These are phyloP conservation scores for Glomus cerebriforme DNA, from an alignment of 192 early-diverging fungal species.

Conservation along the genomic window DNA sequence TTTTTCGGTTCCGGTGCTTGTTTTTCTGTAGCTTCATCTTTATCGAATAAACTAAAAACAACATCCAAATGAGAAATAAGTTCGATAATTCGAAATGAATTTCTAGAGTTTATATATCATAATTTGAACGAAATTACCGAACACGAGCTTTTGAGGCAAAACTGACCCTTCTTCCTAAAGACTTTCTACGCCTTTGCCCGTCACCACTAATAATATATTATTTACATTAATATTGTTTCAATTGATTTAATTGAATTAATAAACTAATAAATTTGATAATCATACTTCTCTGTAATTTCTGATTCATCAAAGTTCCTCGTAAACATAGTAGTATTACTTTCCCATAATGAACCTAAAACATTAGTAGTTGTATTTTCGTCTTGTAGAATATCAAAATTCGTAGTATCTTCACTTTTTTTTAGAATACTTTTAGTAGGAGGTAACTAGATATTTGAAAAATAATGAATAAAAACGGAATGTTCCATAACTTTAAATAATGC, in stretches of 20 bases:
- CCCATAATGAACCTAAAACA: neutral
- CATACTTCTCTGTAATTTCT: neutral
- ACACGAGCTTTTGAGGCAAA: slow-evolving; percentile 7
- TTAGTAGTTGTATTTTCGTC: slow-evolving; percentile 2
- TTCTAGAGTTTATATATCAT: neutral
- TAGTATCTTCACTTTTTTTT: slow-evolving; percentile 20
- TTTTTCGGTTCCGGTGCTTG: neutral
- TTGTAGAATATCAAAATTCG: slow-evolving; percentile 14
- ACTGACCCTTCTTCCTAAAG: neutral
- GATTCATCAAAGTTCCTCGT: neutral
- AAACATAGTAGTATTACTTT: neutral
- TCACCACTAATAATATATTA: neutral
- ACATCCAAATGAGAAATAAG: neutral
- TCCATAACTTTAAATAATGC: neutral
- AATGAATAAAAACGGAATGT: too few relatives aligned
- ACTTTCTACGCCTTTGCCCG: slow-evolving; percentile 9
- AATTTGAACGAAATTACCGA: neutral
- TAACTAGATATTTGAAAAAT: neutral
- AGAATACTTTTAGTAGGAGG: slow-evolving; percentile 2
- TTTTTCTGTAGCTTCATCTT: neutral
- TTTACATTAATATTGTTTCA: neutral
- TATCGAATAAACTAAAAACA: neutral
- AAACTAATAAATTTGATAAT: too few relatives aligned
- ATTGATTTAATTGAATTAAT: neutral
- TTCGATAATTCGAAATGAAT: neutral